These are phyloP conservation scores for Thelonectria rubi DNA, from an alignment of 2,329 filamentous ascomycete genomes.

Conservation along the genomic window DNA sequence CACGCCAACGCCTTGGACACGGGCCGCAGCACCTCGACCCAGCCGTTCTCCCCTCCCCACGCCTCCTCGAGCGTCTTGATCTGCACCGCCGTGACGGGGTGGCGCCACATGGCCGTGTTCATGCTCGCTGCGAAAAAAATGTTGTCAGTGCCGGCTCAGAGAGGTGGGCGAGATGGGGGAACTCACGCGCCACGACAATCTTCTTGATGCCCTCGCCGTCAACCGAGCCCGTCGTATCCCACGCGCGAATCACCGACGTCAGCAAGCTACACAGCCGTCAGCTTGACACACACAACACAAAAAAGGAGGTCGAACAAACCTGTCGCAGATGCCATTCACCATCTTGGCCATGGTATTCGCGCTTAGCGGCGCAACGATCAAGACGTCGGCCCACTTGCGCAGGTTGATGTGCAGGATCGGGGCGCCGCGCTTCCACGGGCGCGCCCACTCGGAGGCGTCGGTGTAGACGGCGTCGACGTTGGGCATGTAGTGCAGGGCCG, in stretches of 20 bases:
- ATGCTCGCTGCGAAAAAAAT: conserved; percentile 68
- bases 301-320: conserved; percentile 40
- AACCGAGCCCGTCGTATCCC: conserved; percentile 77
- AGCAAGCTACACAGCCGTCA: conserved; percentile 57
- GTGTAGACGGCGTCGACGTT: conserved; percentile 84
- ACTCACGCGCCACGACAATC: conserved; percentile 72
- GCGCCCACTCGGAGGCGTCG: conserved; percentile 86
- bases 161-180: neutral
- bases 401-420: conserved; percentile 91
- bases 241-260: conserved; percentile 79
- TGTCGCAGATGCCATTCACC: conserved; percentile 78
- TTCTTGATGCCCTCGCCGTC: conserved; percentile 66
- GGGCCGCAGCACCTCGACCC: conserved; percentile 75
- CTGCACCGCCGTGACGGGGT: conserved; percentile 81
- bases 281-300: neutral
- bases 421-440: conserved; percentile 80
- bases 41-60: conserved; percentile 67
- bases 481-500: conserved; percentile 65
- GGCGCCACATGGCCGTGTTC: conserved; percentile 91
- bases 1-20: conserved; percentile 83
- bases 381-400: conserved; percentile 77
- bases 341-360: conserved; percentile 91
- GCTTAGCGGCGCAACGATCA: conserved; percentile 82
- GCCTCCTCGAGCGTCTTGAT: conserved; percentile 74
- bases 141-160: conserved; percentile 39